Base-by-base conservation (phyloP, 495 filamentous ascomycete genomes). In the Talaromyces adpressus region DNA sequence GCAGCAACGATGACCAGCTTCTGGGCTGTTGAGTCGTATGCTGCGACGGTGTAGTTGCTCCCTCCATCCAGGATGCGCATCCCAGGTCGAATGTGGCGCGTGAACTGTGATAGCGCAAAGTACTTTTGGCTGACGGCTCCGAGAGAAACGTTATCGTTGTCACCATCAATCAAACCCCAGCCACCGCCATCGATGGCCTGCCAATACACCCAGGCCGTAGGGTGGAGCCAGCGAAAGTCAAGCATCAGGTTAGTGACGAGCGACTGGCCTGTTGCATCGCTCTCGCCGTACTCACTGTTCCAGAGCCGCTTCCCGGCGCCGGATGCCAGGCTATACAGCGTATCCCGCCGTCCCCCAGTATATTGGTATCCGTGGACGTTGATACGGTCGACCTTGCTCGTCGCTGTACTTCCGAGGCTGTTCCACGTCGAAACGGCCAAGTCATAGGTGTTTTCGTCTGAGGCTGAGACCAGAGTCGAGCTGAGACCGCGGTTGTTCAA, bases 291-390 rank as follows among this genome's bases (percentile, higher is more conserved):
- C 65, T 77, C 74, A 62, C 72, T 76, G 41, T 77, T 72, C 74
- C 74, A 77, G 8, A 76, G 63, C 59, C 64, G 72, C 60, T 76
- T 74, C 45, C 68, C 64, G 0, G 68, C 62, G 4, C 23, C 32
- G 3, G 41, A 39, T 6, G 64, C 71, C 11, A 71, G 59, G 9
- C 49, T 59, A 36, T 67, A 70, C 16, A 77, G 61, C 8, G 18
- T 59, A 51, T 72, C 67, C 11, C 75, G 68, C 25, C 61, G 25
- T 0, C 75, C 75, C 3, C 58, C 56, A 0, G 57, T 67, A 58
- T 74, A 73, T 62, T 77, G 71, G 41, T 77, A 77, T 1, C 75
- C 75, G 32, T 77, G 75, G 4, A 77, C 75, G 32, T 77, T 76
- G 27, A 77, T 67, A 20, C 72, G 71, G 16, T 47, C 64, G 8